Evolutionary conservation across 495 filamentous ascomycete genomes (phyloP).

Genomic region (Penicillium longicatenatum): DNA sequence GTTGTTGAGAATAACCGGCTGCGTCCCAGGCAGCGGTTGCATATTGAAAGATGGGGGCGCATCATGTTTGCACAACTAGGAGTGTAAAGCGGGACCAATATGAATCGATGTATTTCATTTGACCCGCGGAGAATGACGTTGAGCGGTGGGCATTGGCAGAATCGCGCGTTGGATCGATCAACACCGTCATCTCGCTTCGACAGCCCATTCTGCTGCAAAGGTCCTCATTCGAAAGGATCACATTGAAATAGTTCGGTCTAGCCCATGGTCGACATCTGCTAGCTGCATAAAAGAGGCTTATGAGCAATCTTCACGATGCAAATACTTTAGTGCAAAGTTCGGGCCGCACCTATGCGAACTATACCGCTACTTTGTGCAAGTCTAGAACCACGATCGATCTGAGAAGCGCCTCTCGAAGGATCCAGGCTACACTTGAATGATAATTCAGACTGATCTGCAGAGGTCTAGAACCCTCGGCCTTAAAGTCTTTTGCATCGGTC

Average conservation of each 20-base stretch:
- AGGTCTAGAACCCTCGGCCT: background rate
- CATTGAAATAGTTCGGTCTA: background rate
- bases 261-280: too few species aligned
- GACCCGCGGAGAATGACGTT: constrained; percentile 27
- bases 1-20: constrained; percentile 39
- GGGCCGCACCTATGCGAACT: background rate
- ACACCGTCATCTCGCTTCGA: too few species aligned
- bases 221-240: too few species aligned
- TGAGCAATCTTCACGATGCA: background rate
- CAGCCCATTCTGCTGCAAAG: too few species aligned
- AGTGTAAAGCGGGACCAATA: constrained; percentile 13
- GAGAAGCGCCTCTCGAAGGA: background rate
- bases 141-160: constrained; percentile 36
- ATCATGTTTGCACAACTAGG: constrained; percentile 30
- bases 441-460: background rate
- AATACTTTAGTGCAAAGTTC: background rate
- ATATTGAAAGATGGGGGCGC: constrained; percentile 34
- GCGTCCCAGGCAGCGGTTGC: constrained; percentile 28
- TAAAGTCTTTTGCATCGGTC: too few species aligned
- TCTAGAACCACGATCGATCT: background rate
- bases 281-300: background rate
- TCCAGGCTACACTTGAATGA: background rate
- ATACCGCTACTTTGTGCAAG: constrained; percentile 2
- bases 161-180: constrained; percentile 5
- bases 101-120: constrained; percentile 17